Base-by-base conservation (phyloP, 2,329 filamentous ascomycete genomes). In the Cercospora berteroae region DNA sequence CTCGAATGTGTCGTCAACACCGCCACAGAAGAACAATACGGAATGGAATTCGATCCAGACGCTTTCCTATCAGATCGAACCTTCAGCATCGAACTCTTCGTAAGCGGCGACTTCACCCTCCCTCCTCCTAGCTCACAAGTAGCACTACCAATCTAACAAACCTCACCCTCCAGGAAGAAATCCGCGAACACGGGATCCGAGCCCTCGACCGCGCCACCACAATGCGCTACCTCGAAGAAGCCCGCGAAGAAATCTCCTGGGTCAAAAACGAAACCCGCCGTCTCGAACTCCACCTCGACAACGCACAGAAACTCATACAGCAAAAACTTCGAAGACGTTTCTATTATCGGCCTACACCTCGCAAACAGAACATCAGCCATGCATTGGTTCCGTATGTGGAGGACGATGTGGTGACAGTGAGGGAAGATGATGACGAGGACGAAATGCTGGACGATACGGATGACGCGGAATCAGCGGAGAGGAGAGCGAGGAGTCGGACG, bases 171-270 rank as follows among this genome's bases (percentile, higher is more conserved):
- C 48, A 58, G 50, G 52, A 60, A 20, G 33, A 48, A 10, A 61
- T 67, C 33, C 39, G 63, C 36, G 44, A 65, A 29, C 13, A 52
- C 10, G 61, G 52, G 9, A 64, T 64, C 33, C 61, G 52, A 31
- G 33, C 33, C 2, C 61, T 64, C 33, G 33, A 44, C 9, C 50
- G 61, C 16, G 52, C n/a, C 13, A 16, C 20, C 16, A 44, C 33
- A 8, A 64, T 64, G 61, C 31, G 29, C 23, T 56, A 60, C 23
- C 65, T 71, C 13, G 57, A 60, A 25, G 44, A 65, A 31, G 59
- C 59, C 27, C 61, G 58, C 33, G 66, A 66, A n/a, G 70, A 71
- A 42, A 67, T 71, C 39, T 44, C 60, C 10, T 71, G 68, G 67
- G n/a, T 67, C 13, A 50, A 29, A 16, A 59, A 70, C 31, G 70